phyloP scores from a whole-genome alignment of 805 yeast species.

The Candida alai region DNA sequence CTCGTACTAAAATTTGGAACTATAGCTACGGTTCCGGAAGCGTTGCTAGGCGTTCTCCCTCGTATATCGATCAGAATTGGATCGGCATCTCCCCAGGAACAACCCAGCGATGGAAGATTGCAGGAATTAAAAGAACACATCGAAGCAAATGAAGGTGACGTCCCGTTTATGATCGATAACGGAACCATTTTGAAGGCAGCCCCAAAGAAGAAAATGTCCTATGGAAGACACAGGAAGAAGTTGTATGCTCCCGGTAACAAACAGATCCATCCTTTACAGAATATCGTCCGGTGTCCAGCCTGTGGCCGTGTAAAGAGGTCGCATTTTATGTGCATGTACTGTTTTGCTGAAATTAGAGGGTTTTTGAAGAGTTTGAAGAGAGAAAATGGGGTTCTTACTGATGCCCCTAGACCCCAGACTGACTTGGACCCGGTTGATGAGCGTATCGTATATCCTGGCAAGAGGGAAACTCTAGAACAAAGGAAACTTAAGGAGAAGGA shows the following conservation, averaged over 20 bases:
- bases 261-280: slow-evolving; percentile 69
- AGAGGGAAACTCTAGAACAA: slow-evolving; percentile 39
- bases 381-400: slow-evolving; percentile 13
- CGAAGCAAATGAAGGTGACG: slow-evolving; percentile 27
- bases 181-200: slow-evolving; percentile 79
- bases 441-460: slow-evolving; percentile 71
- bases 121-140: slow-evolving; percentile 38
- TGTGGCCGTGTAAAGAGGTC: slow-evolving; percentile 92
- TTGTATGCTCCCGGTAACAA: slow-evolving; percentile 79
- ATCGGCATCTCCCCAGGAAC: neutral
- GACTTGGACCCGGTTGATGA: slow-evolving; percentile 60
- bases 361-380: slow-evolving; percentile 59
- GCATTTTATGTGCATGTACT: slow-evolving; percentile 88
- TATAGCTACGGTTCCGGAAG: slow-evolving; percentile 9
- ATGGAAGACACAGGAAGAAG: slow-evolving; percentile 79
- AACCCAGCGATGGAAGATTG: slow-evolving; percentile 21
- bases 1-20: slow-evolving; percentile 20
- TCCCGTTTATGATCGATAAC: slow-evolving; percentile 49
- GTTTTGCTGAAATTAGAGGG: slow-evolving; percentile 76
- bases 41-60: slow-evolving; percentile 11
- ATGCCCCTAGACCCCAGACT: slow-evolving; percentile 11
- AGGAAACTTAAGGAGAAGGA: slow-evolving; percentile 35
- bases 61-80: slow-evolving; percentile 9
- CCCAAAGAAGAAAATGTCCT: slow-evolving; percentile 91
- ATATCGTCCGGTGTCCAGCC: slow-evolving; percentile 87